A percentile compares a stretch with the other conserved stretches of the same genome.
Evolutionary conservation across 2,329 filamentous ascomycete genomes (phyloP).

Genomic region (Alternaria solani): DNA sequence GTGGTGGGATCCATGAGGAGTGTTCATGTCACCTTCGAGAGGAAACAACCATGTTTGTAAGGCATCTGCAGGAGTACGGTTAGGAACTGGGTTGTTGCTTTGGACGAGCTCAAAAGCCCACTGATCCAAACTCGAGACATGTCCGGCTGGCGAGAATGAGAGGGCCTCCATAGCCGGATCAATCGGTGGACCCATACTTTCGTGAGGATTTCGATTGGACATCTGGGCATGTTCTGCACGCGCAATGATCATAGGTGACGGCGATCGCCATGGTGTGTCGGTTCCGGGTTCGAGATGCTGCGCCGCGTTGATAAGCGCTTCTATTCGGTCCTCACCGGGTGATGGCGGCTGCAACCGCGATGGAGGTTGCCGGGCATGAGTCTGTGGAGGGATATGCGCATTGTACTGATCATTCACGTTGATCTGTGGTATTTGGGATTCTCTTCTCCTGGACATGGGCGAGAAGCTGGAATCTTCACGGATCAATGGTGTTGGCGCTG

Average conservation of each 20-base stretch:
- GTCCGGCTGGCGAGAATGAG: constrained; percentile 45
- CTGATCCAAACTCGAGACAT: constrained; percentile 47
- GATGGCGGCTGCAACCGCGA: constrained; percentile 31
- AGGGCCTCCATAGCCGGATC: constrained; percentile 50
- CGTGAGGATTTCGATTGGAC: constrained; percentile 37
- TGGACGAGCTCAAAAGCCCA: constrained; percentile 51
- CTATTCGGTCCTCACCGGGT: constrained; percentile 46
- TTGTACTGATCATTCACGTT: constrained; percentile 31
- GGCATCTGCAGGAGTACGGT: constrained; percentile 47
- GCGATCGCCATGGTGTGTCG: constrained; percentile 47
- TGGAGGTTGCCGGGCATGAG: constrained; percentile 21
- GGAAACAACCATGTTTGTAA: constrained; percentile 50
- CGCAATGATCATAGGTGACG: constrained; percentile 42
- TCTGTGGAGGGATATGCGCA: constrained; percentile 22
- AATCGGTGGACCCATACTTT: constrained; percentile 48
- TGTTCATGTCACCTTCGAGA: constrained; percentile 41
- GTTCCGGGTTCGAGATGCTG: constrained; percentile 46
- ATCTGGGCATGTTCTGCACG: constrained; percentile 33
- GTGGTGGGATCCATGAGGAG: constrained; percentile 37
- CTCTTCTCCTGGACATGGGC: constrained; percentile 35
- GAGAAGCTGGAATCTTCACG: constrained; percentile 39
- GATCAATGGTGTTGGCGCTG: constrained; percentile 29
- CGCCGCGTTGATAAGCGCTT: constrained; percentile 50
- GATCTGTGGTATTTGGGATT: constrained; percentile 32
- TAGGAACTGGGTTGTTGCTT: constrained; percentile 47